Evolutionary conservation across 2,329 filamentous ascomycete genomes (phyloP).

Genomic region (Colletotrichum tropicale): DNA sequence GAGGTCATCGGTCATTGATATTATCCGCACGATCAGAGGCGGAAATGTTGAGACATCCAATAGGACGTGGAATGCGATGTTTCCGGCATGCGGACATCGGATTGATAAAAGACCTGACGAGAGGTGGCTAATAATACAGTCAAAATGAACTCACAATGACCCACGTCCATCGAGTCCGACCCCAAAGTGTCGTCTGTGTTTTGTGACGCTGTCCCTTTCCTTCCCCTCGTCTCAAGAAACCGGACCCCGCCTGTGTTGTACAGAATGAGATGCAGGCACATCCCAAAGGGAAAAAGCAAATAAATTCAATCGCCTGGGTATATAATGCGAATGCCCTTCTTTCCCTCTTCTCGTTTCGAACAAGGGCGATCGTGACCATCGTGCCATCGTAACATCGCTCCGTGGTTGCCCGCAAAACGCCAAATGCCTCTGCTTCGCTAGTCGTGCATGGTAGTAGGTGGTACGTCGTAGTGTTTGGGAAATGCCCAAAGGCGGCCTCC

Average conservation of each 20-base stretch:
- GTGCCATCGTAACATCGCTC: neutral
- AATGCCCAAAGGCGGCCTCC: neutral
- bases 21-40: neutral
- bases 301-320: constrained; percentile 9
- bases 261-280: neutral
- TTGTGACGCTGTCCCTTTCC: neutral
- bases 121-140: neutral
- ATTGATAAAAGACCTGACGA: neutral
- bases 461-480: neutral
- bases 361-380: neutral
- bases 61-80: neutral
- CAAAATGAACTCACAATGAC: neutral
- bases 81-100: neutral
- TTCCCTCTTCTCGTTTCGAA: neutral
- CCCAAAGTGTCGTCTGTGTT: neutral
- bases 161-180: neutral
- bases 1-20: neutral
- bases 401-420: neutral
- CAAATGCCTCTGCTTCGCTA: neutral
- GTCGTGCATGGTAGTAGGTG: neutral
- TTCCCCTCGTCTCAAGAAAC: neutral
- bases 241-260: neutral
- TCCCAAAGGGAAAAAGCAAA: neutral
- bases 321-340: constrained; percentile 10
- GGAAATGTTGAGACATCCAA: neutral